Conservation (phyloP, 257 asterid genomes). For the Nicotiana otophora region DNA sequence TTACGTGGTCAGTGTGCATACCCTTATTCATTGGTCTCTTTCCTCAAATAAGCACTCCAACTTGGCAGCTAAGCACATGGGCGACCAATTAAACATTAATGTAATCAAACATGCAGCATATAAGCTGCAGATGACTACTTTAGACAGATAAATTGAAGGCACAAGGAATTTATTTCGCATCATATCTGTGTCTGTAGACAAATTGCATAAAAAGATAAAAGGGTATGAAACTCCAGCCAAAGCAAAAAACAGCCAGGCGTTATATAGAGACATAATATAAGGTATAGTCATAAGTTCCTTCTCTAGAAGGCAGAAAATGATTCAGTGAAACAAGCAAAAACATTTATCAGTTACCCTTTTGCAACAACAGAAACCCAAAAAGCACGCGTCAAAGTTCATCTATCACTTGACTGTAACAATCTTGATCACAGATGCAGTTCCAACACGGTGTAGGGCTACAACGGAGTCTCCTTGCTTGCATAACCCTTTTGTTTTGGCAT, state of each 20-base stretch:
- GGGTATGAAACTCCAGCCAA: constrained; percentile 19
- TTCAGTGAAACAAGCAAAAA: constrained; percentile 7
- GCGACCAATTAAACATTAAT: not conserved
- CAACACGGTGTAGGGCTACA: constrained; percentile 79
- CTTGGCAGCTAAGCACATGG: not conserved
- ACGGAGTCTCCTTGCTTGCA: constrained; percentile 78
- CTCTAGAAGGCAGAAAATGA: not conserved
- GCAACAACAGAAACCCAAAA: not conserved
- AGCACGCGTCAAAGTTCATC: not conserved
- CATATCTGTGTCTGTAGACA: not conserved
- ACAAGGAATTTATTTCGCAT: not conserved
- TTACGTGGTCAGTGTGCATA: no score
- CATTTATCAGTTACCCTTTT: constrained; percentile 10
- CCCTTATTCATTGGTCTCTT: no score
- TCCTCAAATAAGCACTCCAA: not conserved
- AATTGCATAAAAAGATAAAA: not conserved
- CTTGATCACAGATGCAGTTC: constrained; percentile 83
- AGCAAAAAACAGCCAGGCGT: constrained; percentile 11
- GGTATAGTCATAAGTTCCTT: constrained; percentile 12
- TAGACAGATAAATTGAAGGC: not conserved
- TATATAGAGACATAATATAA: constrained; percentile 15
- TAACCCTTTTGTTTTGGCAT: constrained; percentile 64
- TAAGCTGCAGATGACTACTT: not conserved
- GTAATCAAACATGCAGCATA: not conserved
- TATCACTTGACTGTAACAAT: constrained; percentile 70